Percentiles rank a stretch among this genome's conserved stretches.
These are phyloP conservation scores for Tardiomyces depauwii DNA, from an alignment of 1,139 yeast species.

Conservation along the genomic window DNA sequence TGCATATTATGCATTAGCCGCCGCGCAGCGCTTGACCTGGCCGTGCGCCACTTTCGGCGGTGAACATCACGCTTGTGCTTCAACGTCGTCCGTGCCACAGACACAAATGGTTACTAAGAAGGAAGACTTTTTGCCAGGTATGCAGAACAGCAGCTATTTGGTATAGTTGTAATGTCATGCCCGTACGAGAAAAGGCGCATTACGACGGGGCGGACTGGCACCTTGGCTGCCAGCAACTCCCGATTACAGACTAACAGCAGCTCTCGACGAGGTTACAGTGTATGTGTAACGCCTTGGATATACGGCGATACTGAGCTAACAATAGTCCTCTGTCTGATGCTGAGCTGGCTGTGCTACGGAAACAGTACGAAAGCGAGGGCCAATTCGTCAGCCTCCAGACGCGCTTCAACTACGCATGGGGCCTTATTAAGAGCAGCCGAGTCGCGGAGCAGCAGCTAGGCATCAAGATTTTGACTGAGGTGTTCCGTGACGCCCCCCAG, in stretches of 20 bases:
- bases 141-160: too few relatives aligned
- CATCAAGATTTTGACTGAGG: conserved; percentile 58
- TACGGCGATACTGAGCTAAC: not conserved
- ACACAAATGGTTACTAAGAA: conserved; percentile 5
- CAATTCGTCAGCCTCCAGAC: conserved; percentile 76
- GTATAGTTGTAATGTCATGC: too few relatives aligned
- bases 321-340: conserved; percentile 56
- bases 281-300: not conserved
- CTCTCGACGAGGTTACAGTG: conserved; percentile 10
- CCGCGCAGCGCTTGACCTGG: too few relatives aligned
- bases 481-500: conserved; percentile 67
- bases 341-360: conserved; percentile 61
- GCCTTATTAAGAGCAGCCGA: conserved; percentile 59
- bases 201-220: too few relatives aligned
- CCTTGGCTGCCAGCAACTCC: too few relatives aligned
- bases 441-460: conserved; percentile 66
- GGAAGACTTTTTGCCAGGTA: conserved; percentile 18
- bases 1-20: too few relatives aligned
- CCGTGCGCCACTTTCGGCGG: not conserved
- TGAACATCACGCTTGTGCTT: not conserved
- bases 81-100: not conserved
- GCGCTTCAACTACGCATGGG: conserved; percentile 94
- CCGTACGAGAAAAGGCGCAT: too few relatives aligned
- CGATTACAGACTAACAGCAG: conserved; percentile 4
- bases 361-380: conserved; percentile 73